Percentiles rank a stretch among this genome's conserved stretches.
Evolutionary conservation across 2,329 filamentous ascomycete species (phyloP).

Genomic region (Botrytis fragariae): DNA sequence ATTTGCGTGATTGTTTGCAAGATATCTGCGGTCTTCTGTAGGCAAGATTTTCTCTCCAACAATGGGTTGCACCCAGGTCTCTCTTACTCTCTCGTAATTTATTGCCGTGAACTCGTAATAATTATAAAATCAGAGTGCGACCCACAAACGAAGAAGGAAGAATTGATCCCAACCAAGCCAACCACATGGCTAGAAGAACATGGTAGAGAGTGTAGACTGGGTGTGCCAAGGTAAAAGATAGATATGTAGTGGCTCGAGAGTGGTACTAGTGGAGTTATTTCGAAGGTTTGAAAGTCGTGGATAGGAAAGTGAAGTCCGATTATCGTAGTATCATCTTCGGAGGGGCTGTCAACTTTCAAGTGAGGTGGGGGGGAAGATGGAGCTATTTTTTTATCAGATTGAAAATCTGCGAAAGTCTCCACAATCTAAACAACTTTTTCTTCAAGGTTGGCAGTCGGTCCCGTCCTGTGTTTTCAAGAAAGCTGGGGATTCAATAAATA

Average conservation of each 20-base stretch:
- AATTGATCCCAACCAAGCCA: background rate
- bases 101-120: constrained; percentile 12
- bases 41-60: background rate
- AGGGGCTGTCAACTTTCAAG: background rate
- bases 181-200: constrained; percentile 12
- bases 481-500: background rate
- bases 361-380: constrained; percentile 3
- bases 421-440: background rate
- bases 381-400: constrained; percentile 14
- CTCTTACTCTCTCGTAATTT: constrained; percentile 16
- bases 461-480: background rate
- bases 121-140: constrained; percentile 7
- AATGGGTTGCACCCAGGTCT: background rate
- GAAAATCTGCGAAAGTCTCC: constrained; percentile 15
- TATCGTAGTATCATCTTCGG: constrained; percentile 6
- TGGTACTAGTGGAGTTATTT: background rate
- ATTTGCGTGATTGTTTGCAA: constrained; percentile 3
- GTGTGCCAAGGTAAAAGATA: background rate
- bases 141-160: constrained; percentile 15
- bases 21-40: background rate
- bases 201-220: background rate
- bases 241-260: background rate
- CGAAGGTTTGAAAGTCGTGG: background rate
- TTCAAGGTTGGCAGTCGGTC: background rate
- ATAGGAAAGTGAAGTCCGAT: constrained; percentile 2